Evolutionary conservation across 306 rosid genomes (phyloP).

Genomic region (Arachis hypogaea): DNA sequence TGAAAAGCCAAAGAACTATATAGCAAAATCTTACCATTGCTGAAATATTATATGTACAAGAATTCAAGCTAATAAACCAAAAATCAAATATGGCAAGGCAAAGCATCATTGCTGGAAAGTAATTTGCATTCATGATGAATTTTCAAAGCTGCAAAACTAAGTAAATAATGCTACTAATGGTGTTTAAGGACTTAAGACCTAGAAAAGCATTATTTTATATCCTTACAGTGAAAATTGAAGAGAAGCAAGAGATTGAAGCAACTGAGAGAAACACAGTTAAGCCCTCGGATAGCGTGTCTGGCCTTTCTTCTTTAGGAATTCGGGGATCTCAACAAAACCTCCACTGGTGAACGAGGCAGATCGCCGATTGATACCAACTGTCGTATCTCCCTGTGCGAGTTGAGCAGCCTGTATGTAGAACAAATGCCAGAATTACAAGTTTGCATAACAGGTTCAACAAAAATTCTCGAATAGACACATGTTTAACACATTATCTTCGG

Average conservation of each 20-base stretch:
- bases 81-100: conserved; percentile 32
- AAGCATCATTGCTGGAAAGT: conserved; percentile 30
- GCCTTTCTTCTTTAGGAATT: conserved; percentile 84
- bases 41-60: conserved; percentile 38
- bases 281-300: conserved; percentile 77
- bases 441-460: not conserved
- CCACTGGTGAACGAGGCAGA: conserved; percentile 65
- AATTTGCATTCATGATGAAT: conserved; percentile 34
- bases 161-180: conserved; percentile 39
- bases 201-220: conserved; percentile 37
- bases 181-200: conserved; percentile 38
- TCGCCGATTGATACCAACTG: conserved; percentile 56
- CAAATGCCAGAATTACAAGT: conserved; percentile 14
- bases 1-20: conserved; percentile 16
- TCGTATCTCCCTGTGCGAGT: conserved; percentile 62
- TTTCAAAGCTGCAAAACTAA: conserved; percentile 30
- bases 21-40: conserved; percentile 21
- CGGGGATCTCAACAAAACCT: conserved; percentile 78
- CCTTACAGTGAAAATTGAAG: conserved; percentile 38
- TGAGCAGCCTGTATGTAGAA: conserved; percentile 55
- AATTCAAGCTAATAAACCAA: conserved; percentile 26
- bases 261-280: conserved; percentile 34
- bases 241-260: conserved; percentile 18
- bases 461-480: too few species aligned
- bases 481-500: too few species aligned